phyloP scores from a whole-genome alignment of 140 eudicot genomes.

The Senecio squalidus region DNA sequence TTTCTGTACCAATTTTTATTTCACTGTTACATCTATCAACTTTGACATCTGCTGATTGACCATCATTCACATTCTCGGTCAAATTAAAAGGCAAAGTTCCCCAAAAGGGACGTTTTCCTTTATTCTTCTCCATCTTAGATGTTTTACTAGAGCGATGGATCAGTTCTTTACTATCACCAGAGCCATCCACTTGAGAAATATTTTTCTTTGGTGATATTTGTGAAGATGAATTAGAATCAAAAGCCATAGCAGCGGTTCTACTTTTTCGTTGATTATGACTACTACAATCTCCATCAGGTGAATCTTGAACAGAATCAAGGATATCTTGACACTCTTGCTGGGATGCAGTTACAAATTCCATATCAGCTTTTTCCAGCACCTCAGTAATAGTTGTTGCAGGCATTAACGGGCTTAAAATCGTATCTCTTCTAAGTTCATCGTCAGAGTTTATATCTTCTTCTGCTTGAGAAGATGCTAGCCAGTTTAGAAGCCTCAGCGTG shows the following conservation, averaged over 20 bases:
- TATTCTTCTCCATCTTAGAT: conserved; percentile 21
- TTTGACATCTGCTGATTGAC: conserved; percentile 16
- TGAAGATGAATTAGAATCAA: conserved; percentile 14
- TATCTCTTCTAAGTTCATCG: conserved; percentile 82
- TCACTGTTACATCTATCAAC: conserved; percentile 20
- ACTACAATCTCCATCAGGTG: conserved; percentile 26
- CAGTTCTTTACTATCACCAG: conserved; percentile 38
- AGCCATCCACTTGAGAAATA: conserved; percentile 55
- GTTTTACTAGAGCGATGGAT: conserved; percentile 29
- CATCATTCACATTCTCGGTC: conserved; percentile 23
- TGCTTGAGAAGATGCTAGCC: conserved; percentile 99
- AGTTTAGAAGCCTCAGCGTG: conserved; percentile 72
- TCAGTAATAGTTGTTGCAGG: conserved; percentile 73
- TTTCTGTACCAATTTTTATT: conserved; percentile 9
- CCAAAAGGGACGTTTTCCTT: conserved; percentile 50
- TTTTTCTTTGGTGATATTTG: conserved; percentile 23
- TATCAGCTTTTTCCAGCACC: conserved; percentile 83
- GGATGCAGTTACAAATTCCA: conserved; percentile 66
- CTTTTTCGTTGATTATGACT: conserved; percentile 11
- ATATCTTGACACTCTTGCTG: conserved; percentile 98
- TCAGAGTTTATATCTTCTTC: conserved; percentile 94
- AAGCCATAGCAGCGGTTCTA: conserved; percentile 7
- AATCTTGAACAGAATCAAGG: conserved; percentile 79
- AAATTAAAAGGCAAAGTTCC: conserved; percentile 51
- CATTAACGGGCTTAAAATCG: conserved; percentile 74